A percentile compares a stretch with the other conserved stretches of the same genome.
These are phyloP conservation scores for Lignosus rhinocerotis DNA, from an alignment of 1,284 basidiomycete species.

Conservation along the genomic window DNA sequence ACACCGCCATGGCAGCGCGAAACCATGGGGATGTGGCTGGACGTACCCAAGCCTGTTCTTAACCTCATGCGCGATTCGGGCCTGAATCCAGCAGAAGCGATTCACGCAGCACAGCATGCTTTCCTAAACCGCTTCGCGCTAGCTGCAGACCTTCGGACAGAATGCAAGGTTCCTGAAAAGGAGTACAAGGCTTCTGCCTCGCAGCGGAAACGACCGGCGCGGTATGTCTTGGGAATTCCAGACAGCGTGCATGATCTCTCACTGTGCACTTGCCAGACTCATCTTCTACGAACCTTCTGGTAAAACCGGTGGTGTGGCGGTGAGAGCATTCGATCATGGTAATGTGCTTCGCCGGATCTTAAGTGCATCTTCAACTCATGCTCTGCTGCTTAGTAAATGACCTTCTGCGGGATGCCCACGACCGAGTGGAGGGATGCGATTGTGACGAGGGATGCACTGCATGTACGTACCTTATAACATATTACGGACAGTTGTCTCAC, in stretches of 20 bases:
- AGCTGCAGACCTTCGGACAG: slow-evolving; percentile 75
- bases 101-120: slow-evolving; percentile 86
- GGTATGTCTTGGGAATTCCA: slow-evolving; percentile 41
- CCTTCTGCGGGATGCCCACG: slow-evolving; percentile 64
- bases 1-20: slow-evolving; percentile 79
- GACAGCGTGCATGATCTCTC: not conserved
- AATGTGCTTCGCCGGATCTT: slow-evolving; percentile 13
- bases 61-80: slow-evolving; percentile 56
- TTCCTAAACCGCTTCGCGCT: slow-evolving; percentile 79
- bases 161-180: slow-evolving; percentile 83
- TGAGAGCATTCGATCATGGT: slow-evolving; percentile 86
- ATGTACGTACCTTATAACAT: slow-evolving; percentile 43
- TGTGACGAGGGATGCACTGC: slow-evolving; percentile 74
- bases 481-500: not conserved
- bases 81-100: slow-evolving; percentile 73
- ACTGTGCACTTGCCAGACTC: slow-evolving; percentile 46
- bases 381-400: slow-evolving; percentile 48
- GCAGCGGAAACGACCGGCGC: slow-evolving; percentile 73
- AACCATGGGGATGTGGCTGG: slow-evolving; percentile 84
- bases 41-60: slow-evolving; percentile 63
- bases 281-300: slow-evolving; percentile 83
- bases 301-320: slow-evolving; percentile 70
- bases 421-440: slow-evolving; percentile 63
- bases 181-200: slow-evolving; percentile 68
- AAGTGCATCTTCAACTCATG: not conserved